These are phyloP conservation scores for Axilococcus clingmanii DNA, from an alignment of 139 green algal genomes.

Conservation along the genomic window DNA sequence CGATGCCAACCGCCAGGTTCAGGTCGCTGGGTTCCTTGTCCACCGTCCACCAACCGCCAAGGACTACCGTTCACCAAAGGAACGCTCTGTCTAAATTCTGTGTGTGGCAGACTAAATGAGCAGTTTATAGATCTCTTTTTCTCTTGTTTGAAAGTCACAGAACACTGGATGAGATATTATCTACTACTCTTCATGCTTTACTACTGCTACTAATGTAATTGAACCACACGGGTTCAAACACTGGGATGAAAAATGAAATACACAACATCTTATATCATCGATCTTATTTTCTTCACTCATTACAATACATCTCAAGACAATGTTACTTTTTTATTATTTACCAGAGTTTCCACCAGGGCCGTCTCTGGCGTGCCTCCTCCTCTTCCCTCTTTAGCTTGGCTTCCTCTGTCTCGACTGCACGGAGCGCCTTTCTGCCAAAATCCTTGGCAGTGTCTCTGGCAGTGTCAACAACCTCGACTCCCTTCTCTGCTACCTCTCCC, in stretches of 20 bases:
- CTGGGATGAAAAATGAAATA: too few species aligned
- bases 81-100: constrained; percentile 11
- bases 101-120: background rate
- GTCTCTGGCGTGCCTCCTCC: background rate
- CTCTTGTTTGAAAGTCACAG: too few species aligned
- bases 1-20: constrained; percentile 63
- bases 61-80: constrained; percentile 1
- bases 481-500: too few species aligned
- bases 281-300: too few species aligned
- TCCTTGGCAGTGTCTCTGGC: background rate
- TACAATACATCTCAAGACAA: too few species aligned
- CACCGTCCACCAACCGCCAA: constrained; percentile 23
- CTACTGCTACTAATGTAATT: too few species aligned
- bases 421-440: background rate
- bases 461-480: background rate
- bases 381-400: background rate
- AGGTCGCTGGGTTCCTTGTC: constrained; percentile 61
- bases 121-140: background rate
- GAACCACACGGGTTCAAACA: too few species aligned
- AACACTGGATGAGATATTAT: too few species aligned
- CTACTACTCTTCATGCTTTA: too few species aligned
- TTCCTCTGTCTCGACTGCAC: constrained; percentile 1
- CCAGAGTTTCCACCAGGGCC: background rate
- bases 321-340: background rate
- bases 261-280: too few species aligned